Percentiles rank a stretch among this genome's conserved stretches.
Conservation (phyloP, 2,329 filamentous ascomycete species). For the Fusarium secorum region DNA sequence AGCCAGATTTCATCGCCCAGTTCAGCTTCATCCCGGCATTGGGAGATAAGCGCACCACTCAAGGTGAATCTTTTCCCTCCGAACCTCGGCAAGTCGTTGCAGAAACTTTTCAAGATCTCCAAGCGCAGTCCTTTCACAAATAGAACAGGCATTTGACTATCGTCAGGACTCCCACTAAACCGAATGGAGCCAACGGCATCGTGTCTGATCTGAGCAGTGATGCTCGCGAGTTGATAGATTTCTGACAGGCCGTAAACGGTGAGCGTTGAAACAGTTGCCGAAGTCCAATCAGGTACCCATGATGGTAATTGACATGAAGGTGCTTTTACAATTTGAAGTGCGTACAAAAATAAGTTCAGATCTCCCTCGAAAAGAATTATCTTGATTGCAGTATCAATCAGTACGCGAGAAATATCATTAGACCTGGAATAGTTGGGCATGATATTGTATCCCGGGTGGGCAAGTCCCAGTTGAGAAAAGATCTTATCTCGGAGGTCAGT, state of each 20-base stretch:
- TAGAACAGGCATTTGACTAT: background rate
- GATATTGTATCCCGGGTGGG: background rate
- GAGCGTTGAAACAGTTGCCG: no score
- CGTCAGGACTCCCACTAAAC: background rate
- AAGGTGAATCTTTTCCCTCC: background rate
- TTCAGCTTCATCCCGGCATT: background rate
- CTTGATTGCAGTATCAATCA: background rate
- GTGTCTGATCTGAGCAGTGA: no score
- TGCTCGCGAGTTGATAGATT: no score
- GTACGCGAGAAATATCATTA: background rate
- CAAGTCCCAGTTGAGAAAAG: background rate
- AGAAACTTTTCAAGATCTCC: rapidly evolving
- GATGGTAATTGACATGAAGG: background rate
- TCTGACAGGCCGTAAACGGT: no score
- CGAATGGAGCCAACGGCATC: background rate
- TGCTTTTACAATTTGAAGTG: background rate
- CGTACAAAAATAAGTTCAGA: background rate
- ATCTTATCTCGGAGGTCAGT: background rate
- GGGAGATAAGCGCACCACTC: rapidly evolving
- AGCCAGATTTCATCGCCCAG: background rate
- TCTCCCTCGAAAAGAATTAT: background rate
- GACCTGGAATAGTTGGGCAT: background rate
- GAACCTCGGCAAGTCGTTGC: rapidly evolving
- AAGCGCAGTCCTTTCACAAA: background rate
- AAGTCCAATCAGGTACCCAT: background rate